Percentiles rank a stretch among this genome's conserved stretches.
These are phyloP conservation scores for Marvania coccoides DNA, from an alignment of 139 green algal species.

Conservation along the genomic window DNA sequence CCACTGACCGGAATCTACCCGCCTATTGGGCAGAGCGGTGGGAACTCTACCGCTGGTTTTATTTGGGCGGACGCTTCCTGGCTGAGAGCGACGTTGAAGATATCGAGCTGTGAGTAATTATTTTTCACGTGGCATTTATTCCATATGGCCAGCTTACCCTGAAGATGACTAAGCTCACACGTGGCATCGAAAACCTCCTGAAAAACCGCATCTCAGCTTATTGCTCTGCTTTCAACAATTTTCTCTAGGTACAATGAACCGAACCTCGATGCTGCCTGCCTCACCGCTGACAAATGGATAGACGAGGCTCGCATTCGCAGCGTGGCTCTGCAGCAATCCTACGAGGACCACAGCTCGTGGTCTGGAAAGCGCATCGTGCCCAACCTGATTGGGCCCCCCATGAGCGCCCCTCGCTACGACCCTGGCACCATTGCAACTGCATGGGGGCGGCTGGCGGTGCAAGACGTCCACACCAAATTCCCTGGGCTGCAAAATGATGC, in stretches of 20 bases:
- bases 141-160: too few relatives aligned
- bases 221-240: neutral
- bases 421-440: neutral
- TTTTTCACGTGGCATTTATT: too few relatives aligned
- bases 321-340: neutral
- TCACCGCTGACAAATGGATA: neutral
- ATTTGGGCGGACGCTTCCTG: constrained; percentile 2
- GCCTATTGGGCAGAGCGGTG: neutral
- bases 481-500: neutral
- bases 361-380: neutral
- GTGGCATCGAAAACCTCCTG: too few relatives aligned
- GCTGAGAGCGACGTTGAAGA: neutral
- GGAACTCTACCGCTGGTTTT: neutral
- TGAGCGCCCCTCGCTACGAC: neutral
- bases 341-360: neutral
- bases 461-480: neutral
- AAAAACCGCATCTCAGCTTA: too few relatives aligned
- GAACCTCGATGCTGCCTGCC: neutral
- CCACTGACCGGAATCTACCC: neutral
- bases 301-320: neutral
- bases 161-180: too few relatives aligned
- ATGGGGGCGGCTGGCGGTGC: neutral
- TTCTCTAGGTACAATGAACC: neutral
- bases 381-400: neutral
- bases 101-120: neutral